These are phyloP conservation scores for Cutaneotrichosporon arboriforme DNA, from an alignment of 1,284 basidiomycete species.

Conservation along the genomic window DNA sequence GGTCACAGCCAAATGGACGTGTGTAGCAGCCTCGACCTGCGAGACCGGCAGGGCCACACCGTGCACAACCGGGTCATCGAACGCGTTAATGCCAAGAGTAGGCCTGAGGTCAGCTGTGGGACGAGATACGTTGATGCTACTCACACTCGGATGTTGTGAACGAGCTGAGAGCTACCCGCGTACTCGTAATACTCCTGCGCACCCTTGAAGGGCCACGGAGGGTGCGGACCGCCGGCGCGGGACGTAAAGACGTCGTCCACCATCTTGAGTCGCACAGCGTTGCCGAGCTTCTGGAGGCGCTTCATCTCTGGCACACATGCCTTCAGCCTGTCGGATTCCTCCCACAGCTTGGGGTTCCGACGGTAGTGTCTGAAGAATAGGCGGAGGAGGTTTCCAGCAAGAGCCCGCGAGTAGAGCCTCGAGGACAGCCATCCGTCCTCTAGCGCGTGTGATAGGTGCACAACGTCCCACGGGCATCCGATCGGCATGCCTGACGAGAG, in stretches of 20 bases:
- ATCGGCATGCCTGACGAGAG: slow-evolving; percentile 70
- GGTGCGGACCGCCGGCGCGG: slow-evolving; percentile 66
- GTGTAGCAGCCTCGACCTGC: slow-evolving; percentile 57
- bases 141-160: slow-evolving; percentile 42
- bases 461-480: slow-evolving; percentile 57
- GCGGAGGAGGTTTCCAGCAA: slow-evolving; percentile 70
- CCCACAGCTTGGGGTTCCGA: slow-evolving; percentile 25
- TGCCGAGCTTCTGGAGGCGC: slow-evolving; percentile 14
- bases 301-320: slow-evolving; percentile 21
- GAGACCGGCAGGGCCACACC: slow-evolving; percentile 51
- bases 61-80: slow-evolving; percentile 84
- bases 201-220: slow-evolving; percentile 66
- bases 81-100: slow-evolving; percentile 74
- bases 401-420: slow-evolving; percentile 71
- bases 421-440: slow-evolving; percentile 61
- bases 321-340: slow-evolving; percentile 16
- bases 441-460: slow-evolving; percentile 49
- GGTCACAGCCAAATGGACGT: slow-evolving; percentile 69
- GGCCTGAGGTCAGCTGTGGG: slow-evolving; percentile 30
- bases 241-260: slow-evolving; percentile 61
- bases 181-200: slow-evolving; percentile 78
- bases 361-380: slow-evolving; percentile 62
- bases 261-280: slow-evolving; percentile 24
- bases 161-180: slow-evolving; percentile 49
- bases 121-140: slow-evolving; percentile 6